Evolutionary conservation across 1,284 basidiomycete genomes (phyloP).

Genomic region (Ustilago vetiveriae): DNA sequence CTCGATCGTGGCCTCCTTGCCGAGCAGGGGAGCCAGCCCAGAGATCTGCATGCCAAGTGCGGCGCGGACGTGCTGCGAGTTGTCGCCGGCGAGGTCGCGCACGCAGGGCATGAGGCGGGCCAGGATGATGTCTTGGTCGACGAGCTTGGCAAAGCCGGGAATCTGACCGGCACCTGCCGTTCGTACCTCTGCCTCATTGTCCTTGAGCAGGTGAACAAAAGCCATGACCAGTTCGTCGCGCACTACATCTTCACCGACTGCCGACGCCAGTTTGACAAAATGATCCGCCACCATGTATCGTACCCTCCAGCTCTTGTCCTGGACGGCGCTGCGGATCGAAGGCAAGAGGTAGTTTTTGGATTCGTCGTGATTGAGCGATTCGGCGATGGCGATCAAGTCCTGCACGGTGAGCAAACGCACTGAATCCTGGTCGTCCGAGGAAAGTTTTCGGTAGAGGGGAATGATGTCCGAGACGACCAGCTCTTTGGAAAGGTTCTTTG

Average conservation of each 20-base stretch:
- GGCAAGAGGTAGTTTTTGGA: constrained; percentile 89
- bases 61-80: constrained; percentile 95
- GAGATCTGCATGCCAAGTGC: constrained; percentile 96
- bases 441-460: constrained; percentile 91
- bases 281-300: constrained; percentile 99
- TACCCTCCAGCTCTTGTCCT: constrained; percentile 98
- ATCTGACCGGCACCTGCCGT: constrained; percentile 96
- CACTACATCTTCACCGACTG: constrained; percentile 88
- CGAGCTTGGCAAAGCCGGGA: constrained; percentile 92
- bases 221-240: constrained; percentile 93
- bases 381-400: constrained; percentile 90
- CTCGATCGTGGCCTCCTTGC: constrained; percentile 93
- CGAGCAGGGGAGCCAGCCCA: constrained; percentile 94
- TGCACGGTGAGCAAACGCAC: constrained; percentile 95
- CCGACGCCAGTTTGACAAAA: constrained; percentile 93
- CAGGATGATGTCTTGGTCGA: constrained; percentile 93
- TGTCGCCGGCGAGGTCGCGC: constrained; percentile 89
- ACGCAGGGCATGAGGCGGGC: constrained; percentile 95
- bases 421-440: constrained; percentile 97
- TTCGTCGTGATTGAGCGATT: constrained; percentile 83
- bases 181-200: constrained; percentile 98
- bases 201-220: constrained; percentile 92
- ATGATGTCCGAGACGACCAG: constrained; percentile 80
- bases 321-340: constrained; percentile 79
- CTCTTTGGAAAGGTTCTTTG: constrained; percentile 65